phyloP scores from a whole-genome alignment of 306 rosid genomes.

The Hippophae rhamnoides region DNA sequence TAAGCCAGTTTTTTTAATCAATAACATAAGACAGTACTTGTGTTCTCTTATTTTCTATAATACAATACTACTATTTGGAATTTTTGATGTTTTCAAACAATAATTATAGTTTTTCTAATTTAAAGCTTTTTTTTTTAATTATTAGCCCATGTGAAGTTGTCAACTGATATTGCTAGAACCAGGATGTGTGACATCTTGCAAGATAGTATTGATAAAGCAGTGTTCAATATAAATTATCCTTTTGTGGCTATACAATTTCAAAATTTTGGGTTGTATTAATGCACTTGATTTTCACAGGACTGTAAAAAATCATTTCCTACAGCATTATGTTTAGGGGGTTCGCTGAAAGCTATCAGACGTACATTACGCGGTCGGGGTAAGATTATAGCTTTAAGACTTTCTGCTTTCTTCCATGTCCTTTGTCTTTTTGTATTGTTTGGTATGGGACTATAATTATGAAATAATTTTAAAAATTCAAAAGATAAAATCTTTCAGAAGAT shows the following conservation, averaged over 20 bases:
- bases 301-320: conserved; percentile 76
- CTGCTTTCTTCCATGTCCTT: neutral
- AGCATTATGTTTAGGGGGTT: conserved; percentile 85
- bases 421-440: neutral
- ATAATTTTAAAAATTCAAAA: neutral
- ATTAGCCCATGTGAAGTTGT: too few relatives aligned
- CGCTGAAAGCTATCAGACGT: conserved; percentile 54
- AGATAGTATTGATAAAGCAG: neutral
- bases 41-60: too few relatives aligned
- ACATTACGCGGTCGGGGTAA: conserved; percentile 47
- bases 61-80: too few relatives aligned
- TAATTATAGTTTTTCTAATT: too few relatives aligned
- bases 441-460: neutral
- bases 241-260: neutral
- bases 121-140: too few relatives aligned
- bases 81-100: too few relatives aligned
- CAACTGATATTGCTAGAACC: too few relatives aligned
- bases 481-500: neutral
- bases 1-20: too few relatives aligned
- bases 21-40: too few relatives aligned
- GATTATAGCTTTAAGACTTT: neutral
- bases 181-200: neutral
- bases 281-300: conserved; percentile 34
- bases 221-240: neutral
- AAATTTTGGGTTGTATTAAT: conserved; percentile 3